Evolutionary conservation across 2,329 filamentous ascomycete genomes (phyloP).

Genomic region (Claviceps lovelessii): DNA sequence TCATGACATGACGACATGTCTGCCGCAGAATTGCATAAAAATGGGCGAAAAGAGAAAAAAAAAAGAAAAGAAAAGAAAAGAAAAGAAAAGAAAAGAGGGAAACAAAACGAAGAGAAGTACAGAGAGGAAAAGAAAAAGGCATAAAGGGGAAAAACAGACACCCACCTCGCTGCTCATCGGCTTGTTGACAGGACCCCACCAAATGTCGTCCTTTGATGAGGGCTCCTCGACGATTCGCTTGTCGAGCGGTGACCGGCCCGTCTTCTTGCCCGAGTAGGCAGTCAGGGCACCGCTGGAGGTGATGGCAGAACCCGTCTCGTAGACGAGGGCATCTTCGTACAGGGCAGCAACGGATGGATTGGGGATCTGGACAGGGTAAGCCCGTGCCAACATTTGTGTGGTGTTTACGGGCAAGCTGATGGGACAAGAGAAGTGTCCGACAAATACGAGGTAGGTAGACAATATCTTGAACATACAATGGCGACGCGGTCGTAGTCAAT

Average conservation of each 20-base stretch:
- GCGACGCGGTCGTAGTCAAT: conserved; percentile 98
- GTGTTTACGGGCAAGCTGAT: too few species aligned
- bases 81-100: too few species aligned
- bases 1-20: too few species aligned
- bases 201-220: conserved; percentile 78
- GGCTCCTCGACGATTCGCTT: conserved; percentile 95
- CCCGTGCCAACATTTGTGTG: too few species aligned
- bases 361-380: conserved; percentile 38
- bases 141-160: background rate
- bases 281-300: conserved; percentile 89
- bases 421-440: too few species aligned
- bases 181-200: conserved; percentile 99
- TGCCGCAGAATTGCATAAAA: too few species aligned
- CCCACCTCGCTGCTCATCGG: conserved; percentile 90
- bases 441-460: too few species aligned
- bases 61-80: background rate
- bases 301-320: conserved; percentile 95
- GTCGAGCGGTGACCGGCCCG: conserved; percentile 87
- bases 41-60: background rate
- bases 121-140: background rate
- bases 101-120: too few species aligned
- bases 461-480: conserved; percentile 51
- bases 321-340: conserved; percentile 93
- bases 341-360: conserved; percentile 91
- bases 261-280: conserved; percentile 96